Conservation (phyloP, 768 basidiomycete genomes). For the Dendrothele bispora region DNA sequence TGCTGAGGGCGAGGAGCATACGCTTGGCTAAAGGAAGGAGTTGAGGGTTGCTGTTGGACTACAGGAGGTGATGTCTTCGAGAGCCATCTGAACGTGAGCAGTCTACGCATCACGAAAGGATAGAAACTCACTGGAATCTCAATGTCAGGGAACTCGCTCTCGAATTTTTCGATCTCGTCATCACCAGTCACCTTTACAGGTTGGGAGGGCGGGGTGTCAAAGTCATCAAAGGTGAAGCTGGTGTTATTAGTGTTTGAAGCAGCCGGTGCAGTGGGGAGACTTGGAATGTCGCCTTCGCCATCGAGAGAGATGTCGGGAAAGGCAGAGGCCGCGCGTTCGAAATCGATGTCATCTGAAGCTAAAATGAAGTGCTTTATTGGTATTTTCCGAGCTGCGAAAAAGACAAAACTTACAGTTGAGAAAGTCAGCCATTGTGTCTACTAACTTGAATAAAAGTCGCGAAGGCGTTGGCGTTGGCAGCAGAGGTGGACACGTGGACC, state of each 20-base stretch:
- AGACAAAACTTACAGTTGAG: constrained; percentile 6
- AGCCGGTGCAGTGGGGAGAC: constrained; percentile 25
- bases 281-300: constrained; percentile 55
- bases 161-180: constrained; percentile 84
- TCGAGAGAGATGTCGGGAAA: constrained; percentile 87
- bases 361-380: constrained; percentile 1
- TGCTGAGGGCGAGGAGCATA: constrained; percentile 80
- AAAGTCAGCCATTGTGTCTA: constrained; percentile 18
- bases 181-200: constrained; percentile 80
- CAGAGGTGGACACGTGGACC: too few species aligned
- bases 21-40: constrained; percentile 50
- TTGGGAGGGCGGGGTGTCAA: constrained; percentile 35
- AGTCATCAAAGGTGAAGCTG: constrained; percentile 63
- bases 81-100: neutral
- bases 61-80: constrained; percentile 33
- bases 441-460: too few species aligned
- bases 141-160: constrained; percentile 83
- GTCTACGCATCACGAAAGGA: constrained; percentile 1
- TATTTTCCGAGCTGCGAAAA: neutral
- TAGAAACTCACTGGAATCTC: constrained; percentile 42
- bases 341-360: constrained; percentile 67
- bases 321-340: constrained; percentile 76
- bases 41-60: constrained; percentile 32
- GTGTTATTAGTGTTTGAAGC: constrained; percentile 50
- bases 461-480: too few species aligned